Base-by-base conservation (phyloP, 2,329 filamentous ascomycete species). In the Fusarium mundagurra region DNA sequence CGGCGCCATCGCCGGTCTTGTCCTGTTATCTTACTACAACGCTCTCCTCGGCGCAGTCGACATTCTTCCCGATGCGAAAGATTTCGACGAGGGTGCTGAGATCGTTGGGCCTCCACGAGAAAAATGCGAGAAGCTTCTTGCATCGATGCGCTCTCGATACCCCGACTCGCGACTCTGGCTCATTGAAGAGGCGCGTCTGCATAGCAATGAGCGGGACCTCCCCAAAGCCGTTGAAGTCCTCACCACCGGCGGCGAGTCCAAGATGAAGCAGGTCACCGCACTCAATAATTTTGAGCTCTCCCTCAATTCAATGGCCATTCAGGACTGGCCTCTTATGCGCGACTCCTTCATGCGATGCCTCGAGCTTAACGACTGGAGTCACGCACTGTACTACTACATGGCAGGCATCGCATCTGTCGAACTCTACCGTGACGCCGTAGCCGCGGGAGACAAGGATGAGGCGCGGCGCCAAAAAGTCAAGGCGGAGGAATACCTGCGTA, bases 351-450 rank as follows among this genome's bases (percentile, higher is more conserved):
- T 95, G 45, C 81, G 89, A 73, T 95, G 93, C 74, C 86, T 94
- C 17, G 91, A 93, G 62, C 87, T 96, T 63, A 98, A 98, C 83
- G 94, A 94, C 76, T 98, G 96, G 96, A 95, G 92, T 64, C 94
- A 95, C 60, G 91, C 92, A 0, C 82, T 98, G 61, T 98, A 99
- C 84, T 94, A 94, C 80, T 98, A 95, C 83, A 93, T 97, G 73
- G 93, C 93, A 4, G 96, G 92, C 13, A 88, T 89, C 18, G 92
- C 93, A 2, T 92, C 97, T 75, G 83, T 98, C 3, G 94, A 96
- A 78, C 86, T 94, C 10, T 98, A 98, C 82, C 91, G 96, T 16
- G 85, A 91, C 61, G 86, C 86, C 3, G 81, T 86, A 50, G 78
- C 81, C 8, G 79, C 77, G 0, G 77, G 77, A 6, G 77, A 80